Conservation (phyloP, 176 grass and related monocot species). For the Melocanna baccifera region DNA sequence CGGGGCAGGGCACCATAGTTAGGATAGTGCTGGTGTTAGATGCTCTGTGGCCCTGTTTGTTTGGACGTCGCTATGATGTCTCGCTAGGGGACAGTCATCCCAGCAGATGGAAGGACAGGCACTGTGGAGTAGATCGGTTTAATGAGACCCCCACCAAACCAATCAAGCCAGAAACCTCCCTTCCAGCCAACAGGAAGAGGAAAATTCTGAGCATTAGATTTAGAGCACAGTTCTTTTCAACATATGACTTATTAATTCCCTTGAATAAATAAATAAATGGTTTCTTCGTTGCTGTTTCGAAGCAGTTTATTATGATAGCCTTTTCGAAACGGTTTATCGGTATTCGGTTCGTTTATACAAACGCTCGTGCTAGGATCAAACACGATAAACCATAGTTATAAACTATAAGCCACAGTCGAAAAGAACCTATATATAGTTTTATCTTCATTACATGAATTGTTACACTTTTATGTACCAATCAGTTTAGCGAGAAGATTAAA, state of each 20-base stretch:
- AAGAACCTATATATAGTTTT: background rate
- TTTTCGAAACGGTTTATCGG: no score
- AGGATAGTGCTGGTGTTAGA: background rate
- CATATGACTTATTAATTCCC: no score
- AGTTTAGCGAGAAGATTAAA: background rate
- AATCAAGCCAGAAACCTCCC: background rate
- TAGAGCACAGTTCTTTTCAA: background rate
- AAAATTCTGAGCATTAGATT: background rate
- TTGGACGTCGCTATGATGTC: constrained; percentile 17
- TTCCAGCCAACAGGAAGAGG: background rate
- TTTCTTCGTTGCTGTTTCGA: no score
- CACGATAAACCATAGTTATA: no score
- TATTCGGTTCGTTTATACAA: no score
- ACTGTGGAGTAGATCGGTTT: background rate
- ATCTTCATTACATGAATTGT: background rate
- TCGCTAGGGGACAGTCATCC: background rate
- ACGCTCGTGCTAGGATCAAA: accelerated
- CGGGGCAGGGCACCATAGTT: background rate
- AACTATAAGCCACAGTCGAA: accelerated
- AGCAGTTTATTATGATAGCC: no score
- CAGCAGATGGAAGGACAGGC: background rate
- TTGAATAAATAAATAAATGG: no score
- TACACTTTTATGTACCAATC: background rate
- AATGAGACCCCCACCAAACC: background rate
- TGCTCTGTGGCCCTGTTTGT: no score